phyloP scores from a whole-genome alignment of 2,329 filamentous ascomycete genomes.

The Diaporthe sp. region DNA sequence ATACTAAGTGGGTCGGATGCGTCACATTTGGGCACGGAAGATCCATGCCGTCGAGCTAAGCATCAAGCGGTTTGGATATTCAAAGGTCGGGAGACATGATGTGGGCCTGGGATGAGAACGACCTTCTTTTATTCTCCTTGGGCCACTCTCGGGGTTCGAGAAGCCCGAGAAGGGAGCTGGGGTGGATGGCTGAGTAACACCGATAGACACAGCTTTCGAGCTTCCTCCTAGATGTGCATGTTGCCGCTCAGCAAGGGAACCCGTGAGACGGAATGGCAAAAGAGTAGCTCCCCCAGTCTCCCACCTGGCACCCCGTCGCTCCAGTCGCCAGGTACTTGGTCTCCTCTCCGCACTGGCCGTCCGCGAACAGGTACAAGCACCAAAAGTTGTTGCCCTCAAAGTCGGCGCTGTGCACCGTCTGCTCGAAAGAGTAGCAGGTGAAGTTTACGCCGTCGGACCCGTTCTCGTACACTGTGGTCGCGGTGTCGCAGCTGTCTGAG shows the following conservation, averaged over 20 bases:
- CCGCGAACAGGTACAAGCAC: neutral
- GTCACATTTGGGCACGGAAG: too few relatives aligned
- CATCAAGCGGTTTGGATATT: too few relatives aligned
- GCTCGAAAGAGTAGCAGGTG: neutral
- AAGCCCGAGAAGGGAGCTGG: too few relatives aligned
- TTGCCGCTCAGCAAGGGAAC: neutral
- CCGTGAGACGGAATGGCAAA: slow-evolving; percentile 10
- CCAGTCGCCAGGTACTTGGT: slow-evolving; percentile 12
- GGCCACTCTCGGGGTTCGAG: too few relatives aligned
- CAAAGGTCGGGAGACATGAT: too few relatives aligned
- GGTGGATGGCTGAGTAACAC: too few relatives aligned
- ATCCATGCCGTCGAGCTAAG: too few relatives aligned
- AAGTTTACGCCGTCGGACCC: slow-evolving; percentile 17
- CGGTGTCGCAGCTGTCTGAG: neutral
- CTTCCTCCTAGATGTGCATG: too few relatives aligned
- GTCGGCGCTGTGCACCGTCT: neutral
- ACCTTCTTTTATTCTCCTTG: too few relatives aligned
- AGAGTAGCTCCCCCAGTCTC: slow-evolving; percentile 4
- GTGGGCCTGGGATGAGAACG: too few relatives aligned
- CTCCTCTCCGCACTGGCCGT: neutral
- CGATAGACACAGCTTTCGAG: too few relatives aligned
- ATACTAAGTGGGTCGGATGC: too few relatives aligned
- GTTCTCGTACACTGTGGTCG: slow-evolving; percentile 6
- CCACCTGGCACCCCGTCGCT: slow-evolving; percentile 4
- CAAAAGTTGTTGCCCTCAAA: slow-evolving; percentile 18